Evolutionary conservation across 1,284 basidiomycete genomes (phyloP), one percentile per base, ranked within the genome.

Genomic region (Naganishia albida): DNA sequence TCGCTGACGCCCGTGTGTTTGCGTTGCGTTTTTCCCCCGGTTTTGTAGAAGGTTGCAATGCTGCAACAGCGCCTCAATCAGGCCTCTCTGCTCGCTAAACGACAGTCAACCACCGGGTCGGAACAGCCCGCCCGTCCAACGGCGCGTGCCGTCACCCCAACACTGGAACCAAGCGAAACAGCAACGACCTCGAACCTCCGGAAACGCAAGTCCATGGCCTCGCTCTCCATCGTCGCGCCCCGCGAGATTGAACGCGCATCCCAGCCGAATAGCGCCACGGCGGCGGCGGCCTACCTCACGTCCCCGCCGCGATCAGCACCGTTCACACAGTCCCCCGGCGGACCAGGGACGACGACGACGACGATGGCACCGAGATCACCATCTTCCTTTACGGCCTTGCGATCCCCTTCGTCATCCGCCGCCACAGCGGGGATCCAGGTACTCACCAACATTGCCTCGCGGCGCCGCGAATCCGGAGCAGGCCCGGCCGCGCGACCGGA

Each of bases 141-240:
- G 30, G n/a, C 44, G 10, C 18, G 30, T 38, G 1, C 38, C 34
- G 25, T 46, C 57, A 40, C 23, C 20, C 3, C 12, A 26, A 8
- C 57, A 8, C 12, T 38, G 25, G 30, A 60, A 40, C 26, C 30
- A 25, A 12, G 20, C 8, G 16, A 25, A 2, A 1, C 57, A 4
- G 26, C 20, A 12, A 18, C 57, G 25, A 18, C 46, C 23, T 38
- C 57, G 23, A 60, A 60, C 28, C 39, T 60, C 13, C 57, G 57
- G 6, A 60, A 60, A 60, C 46, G 57, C 4, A 60, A 60, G 49
- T 60, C 57, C 23, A 60, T 60, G 57, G 57, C 57, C 46, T 60
- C 57, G 25, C 39, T 60, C 25, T 60, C 57, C 26, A 60, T 60
- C 26, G 46, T 60, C 2, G 44, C 57, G 15, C 44, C 46, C 6